Conservation (phyloP, 2,329 filamentous ascomycete species). For the Apiospora phragmitis region DNA sequence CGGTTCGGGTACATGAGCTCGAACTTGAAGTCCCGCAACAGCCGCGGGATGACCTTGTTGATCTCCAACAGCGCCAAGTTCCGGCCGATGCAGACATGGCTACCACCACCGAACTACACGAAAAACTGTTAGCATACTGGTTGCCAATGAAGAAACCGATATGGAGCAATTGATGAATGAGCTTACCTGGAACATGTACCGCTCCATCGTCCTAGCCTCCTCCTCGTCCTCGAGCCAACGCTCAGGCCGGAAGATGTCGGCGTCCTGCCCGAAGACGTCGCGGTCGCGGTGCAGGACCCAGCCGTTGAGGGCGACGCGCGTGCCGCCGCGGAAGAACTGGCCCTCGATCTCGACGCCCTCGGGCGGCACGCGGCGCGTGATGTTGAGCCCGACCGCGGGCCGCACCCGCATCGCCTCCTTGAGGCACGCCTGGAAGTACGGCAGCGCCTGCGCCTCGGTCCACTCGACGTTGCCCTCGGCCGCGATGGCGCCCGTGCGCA, state of each 20-base stretch:
- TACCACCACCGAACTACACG: constrained; percentile 52
- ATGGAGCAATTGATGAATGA: background rate
- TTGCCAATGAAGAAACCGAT: background rate
- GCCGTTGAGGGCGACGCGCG: constrained; percentile 53
- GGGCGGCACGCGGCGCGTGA: constrained; percentile 50
- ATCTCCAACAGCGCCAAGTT: constrained; percentile 58
- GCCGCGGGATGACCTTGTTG: constrained; percentile 57
- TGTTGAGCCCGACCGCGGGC: constrained; percentile 56
- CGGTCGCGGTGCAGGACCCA: constrained; percentile 54
- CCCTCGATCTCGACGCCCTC: constrained; percentile 54
- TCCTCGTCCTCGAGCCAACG: constrained; percentile 53
- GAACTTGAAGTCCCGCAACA: constrained; percentile 55
- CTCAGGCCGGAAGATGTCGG: constrained; percentile 53
- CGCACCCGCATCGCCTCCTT: constrained; percentile 57
- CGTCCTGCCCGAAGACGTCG: constrained; percentile 50
- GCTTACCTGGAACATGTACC: constrained; percentile 56
- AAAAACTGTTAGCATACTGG: constrained; percentile 3
- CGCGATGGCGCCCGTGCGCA: constrained; percentile 34
- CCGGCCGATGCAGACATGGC: constrained; percentile 55
- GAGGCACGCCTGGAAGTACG: constrained; percentile 58
- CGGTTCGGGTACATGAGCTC: constrained; percentile 50
- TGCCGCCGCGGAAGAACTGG: constrained; percentile 51
- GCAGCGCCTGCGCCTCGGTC: constrained; percentile 47
- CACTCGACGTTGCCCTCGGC: constrained; percentile 46
- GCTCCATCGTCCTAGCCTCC: constrained; percentile 47